Conservation (phyloP, 352 stramenopile genomes). For the Pythium myriotylum region DNA sequence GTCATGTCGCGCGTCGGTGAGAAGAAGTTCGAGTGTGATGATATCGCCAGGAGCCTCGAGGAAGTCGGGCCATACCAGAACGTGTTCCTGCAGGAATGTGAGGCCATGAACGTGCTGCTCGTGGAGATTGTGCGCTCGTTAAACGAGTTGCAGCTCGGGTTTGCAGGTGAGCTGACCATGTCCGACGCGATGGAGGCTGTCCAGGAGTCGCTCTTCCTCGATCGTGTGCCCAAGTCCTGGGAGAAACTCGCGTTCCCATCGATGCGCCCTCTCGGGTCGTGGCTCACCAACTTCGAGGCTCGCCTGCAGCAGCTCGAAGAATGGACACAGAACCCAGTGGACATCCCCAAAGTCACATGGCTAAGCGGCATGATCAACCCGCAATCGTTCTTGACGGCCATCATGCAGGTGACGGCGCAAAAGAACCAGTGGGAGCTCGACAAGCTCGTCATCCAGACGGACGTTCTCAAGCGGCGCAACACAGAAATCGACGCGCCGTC, state of each 20-base stretch:
- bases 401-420: conserved; percentile 98
- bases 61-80: conserved; percentile 96
- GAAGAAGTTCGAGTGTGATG: conserved; percentile 98
- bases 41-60: conserved; percentile 93
- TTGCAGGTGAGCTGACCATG: conserved; percentile 98
- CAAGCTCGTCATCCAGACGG: conserved; percentile 97
- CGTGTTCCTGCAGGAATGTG: conserved; percentile 98
- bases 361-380: conserved; percentile 95
- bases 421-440: conserved; percentile 97
- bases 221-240: conserved; percentile 94
- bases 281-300: conserved; percentile 93
- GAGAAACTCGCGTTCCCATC: conserved; percentile 95
- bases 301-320: conserved; percentile 95
- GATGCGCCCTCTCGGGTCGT: conserved; percentile 89
- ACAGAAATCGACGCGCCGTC: conserved; percentile 89
- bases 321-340: conserved; percentile 95
- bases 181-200: conserved; percentile 97
- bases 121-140: conserved; percentile 95
- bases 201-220: conserved; percentile 93
- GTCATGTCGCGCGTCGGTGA: conserved; percentile 95
- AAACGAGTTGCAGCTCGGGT: conserved; percentile 96
- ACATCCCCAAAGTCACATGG: conserved; percentile 97
- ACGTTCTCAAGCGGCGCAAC: conserved; percentile 94
- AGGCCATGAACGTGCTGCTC: conserved; percentile 96
- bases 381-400: conserved; percentile 96